Conservation (phyloP, 257 asterid genomes). For the Solanum sejunctum region DNA sequence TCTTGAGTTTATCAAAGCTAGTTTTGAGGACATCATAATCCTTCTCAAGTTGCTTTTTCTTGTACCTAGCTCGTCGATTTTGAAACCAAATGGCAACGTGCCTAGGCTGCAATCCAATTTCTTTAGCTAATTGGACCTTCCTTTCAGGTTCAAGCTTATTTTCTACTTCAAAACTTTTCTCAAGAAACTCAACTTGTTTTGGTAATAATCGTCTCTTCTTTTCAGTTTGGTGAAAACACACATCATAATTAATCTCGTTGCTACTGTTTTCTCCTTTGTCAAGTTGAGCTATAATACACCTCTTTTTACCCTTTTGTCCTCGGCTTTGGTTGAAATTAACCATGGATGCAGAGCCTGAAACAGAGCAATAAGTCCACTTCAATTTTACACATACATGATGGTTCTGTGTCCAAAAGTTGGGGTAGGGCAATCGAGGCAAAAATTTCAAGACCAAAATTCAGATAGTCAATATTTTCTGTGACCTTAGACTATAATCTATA, state of each 20-base stretch:
- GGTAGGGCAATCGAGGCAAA: too few species aligned
- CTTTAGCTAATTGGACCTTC: background rate
- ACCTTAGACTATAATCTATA: too few species aligned
- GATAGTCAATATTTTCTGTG: background rate
- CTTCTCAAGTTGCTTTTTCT: constrained; percentile 3
- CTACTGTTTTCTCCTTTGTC: constrained; percentile 22
- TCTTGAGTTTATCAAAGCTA: constrained; percentile 23
- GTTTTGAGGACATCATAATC: constrained; percentile 31
- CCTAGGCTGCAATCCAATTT: constrained; percentile 7
- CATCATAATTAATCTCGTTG: constrained; percentile 29
- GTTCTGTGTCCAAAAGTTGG: background rate
- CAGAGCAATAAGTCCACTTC: constrained; percentile 1
- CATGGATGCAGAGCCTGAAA: constrained; percentile 45
- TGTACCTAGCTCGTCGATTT: constrained; percentile 6
- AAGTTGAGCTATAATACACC: constrained; percentile 13
- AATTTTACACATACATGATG: background rate
- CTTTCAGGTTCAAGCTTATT: constrained; percentile 11
- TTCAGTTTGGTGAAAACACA: constrained; percentile 41
- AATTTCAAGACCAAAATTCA: background rate
- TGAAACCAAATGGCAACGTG: constrained; percentile 14
- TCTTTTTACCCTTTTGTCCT: constrained; percentile 13
- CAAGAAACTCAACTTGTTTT: constrained; percentile 18
- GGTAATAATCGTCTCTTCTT: constrained; percentile 56
- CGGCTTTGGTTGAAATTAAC: constrained; percentile 30
- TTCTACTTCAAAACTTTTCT: constrained; percentile 9